Percentiles rank a stretch among this genome's conserved stretches.
Evolutionary conservation across 176 grass and related monocot genomes (phyloP).

Genomic region (sorghum (Sorghum bicolor)): DNA sequence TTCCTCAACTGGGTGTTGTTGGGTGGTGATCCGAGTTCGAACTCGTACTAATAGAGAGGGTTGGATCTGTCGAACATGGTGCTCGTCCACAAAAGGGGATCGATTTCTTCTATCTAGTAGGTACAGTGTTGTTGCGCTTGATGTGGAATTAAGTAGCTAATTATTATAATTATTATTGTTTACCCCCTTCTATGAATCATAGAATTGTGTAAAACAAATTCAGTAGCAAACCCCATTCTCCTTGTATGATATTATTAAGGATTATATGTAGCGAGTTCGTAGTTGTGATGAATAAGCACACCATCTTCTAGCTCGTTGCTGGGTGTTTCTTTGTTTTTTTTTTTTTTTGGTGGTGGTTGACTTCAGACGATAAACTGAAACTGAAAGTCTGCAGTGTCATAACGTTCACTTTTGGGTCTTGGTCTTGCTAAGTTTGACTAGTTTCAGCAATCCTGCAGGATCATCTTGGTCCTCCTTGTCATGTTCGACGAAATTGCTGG

Average conservation of each 20-base stretch:
- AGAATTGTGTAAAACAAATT: neutral
- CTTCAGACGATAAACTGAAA: neutral
- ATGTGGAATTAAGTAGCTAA: neutral
- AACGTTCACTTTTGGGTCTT: neutral
- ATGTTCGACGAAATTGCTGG: constrained; percentile 67
- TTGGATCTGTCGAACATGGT: neutral
- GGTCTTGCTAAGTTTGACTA: constrained; percentile 15
- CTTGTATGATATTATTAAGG: neutral
- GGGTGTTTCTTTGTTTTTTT: too few species aligned
- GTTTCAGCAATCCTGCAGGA: constrained; percentile 60
- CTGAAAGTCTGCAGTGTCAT: neutral
- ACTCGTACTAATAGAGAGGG: neutral
- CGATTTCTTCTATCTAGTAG: neutral
- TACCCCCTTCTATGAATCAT: neutral
- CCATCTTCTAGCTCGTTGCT: neutral
- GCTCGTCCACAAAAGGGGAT: neutral
- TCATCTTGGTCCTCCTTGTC: constrained; percentile 73
- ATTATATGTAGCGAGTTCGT: neutral
- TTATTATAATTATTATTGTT: neutral
- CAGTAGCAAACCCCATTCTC: neutral
- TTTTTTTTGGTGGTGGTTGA: neutral
- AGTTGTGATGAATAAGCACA: neutral
- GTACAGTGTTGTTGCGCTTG: neutral
- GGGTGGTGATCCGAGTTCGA: neutral
- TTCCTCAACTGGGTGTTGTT: neutral